A percentile compares a stretch with the other conserved stretches of the same genome.
Evolutionary conservation across 169 alveolate genomes (phyloP).

Genomic region (Cryptosporidium sp.): DNA sequence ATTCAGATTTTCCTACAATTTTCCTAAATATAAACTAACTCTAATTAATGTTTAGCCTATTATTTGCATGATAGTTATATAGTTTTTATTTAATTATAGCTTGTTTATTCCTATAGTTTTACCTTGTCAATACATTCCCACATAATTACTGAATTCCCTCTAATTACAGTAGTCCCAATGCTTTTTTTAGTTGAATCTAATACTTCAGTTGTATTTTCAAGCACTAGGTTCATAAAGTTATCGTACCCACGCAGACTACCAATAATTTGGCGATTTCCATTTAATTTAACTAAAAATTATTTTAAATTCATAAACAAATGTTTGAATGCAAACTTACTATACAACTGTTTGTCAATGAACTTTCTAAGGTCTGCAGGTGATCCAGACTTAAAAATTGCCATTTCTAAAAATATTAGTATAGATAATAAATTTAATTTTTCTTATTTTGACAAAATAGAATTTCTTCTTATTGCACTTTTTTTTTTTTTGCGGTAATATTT

Average conservation of each 20-base stretch:
- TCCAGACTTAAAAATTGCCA: slow-evolving; percentile 83
- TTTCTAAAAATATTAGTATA: background rate
- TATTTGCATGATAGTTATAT: background rate
- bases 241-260: slow-evolving; percentile 98
- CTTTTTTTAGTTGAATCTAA: slow-evolving; percentile 86
- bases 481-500: slow-evolving; percentile 9
- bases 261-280: slow-evolving; percentile 92
- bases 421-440: background rate
- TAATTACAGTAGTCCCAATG: slow-evolving; percentile 96
- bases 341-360: slow-evolving; percentile 91
- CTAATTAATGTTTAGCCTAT: background rate
- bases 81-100: background rate
- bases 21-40: background rate
- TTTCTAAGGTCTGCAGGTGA: slow-evolving; percentile 90
- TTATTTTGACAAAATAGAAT: background rate
- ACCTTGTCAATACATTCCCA: slow-evolving; percentile 99
- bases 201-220: slow-evolving; percentile 95
- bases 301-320: background rate
- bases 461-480: background rate
- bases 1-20: background rate
- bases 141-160: slow-evolving; percentile 97
- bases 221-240: slow-evolving; percentile 97
- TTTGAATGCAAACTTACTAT: slow-evolving; percentile 81
- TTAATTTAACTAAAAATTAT: slow-evolving; percentile 83
- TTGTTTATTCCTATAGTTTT: slow-evolving; percentile 9